phyloP scores from a whole-genome alignment of 306 rosid species.

The Inga laurina region DNA sequence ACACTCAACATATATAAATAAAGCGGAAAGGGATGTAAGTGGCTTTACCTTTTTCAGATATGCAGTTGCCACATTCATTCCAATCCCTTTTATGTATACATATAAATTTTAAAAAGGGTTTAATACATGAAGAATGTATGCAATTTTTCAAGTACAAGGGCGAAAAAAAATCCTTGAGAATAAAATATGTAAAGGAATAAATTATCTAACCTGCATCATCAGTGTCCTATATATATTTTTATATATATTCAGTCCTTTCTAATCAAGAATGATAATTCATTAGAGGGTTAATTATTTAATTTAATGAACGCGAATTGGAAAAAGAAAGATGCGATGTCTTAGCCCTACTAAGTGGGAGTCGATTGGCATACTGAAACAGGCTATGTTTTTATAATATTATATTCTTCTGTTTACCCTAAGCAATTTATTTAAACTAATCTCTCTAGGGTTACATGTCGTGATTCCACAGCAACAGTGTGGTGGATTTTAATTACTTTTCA shows the following conservation, averaged over 20 bases:
- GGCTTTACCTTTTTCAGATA: not conserved
- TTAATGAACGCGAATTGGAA: constrained; percentile 27
- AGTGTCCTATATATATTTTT: not conserved
- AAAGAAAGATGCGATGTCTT: constrained; percentile 36
- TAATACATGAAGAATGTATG: not conserved
- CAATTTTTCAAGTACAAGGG: not conserved
- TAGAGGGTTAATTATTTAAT: constrained; percentile 10
- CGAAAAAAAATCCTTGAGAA: not conserved
- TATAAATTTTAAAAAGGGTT: not conserved
- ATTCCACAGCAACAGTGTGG: constrained; percentile 31
- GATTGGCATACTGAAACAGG: constrained; percentile 18
- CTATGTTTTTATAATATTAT: constrained; percentile 21
- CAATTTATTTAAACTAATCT: not conserved
- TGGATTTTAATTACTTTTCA: constrained; percentile 22
- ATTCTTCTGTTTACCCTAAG: not conserved
- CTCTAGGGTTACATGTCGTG: constrained; percentile 14
- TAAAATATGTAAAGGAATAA: not conserved
- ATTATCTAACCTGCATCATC: not conserved
- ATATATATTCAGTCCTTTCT: constrained; percentile 29
- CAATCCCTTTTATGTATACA: not conserved
- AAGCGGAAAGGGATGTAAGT: constrained; percentile 18
- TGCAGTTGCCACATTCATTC: not conserved
- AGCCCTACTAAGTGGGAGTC: constrained; percentile 29
- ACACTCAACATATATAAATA: not conserved
- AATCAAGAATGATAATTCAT: constrained; percentile 22